These are phyloP conservation scores for Microthyrium microscopicum DNA, from an alignment of 2,329 filamentous ascomycete species.

Conservation along the genomic window DNA sequence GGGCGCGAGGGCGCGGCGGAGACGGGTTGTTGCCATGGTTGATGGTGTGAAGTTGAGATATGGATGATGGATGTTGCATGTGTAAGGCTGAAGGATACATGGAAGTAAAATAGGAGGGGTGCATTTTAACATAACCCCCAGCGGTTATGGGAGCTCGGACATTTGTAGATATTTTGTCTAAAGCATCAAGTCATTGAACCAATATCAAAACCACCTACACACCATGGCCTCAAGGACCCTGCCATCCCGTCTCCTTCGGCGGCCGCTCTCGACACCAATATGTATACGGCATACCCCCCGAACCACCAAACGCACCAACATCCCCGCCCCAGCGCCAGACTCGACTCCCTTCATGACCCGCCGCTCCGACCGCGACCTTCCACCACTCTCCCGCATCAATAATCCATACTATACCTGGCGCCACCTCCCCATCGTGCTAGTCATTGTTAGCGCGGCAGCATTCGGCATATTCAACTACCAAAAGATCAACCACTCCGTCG, in stretches of 20 bases:
- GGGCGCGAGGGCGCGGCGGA: conserved; percentile 66
- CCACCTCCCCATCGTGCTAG: conserved; percentile 66
- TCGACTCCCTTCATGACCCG: conserved; percentile 35
- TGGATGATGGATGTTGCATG: too few species aligned
- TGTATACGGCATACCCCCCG: too few species aligned
- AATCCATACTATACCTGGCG: conserved; percentile 19
- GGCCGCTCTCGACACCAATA: too few species aligned
- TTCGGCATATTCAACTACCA: conserved; percentile 99
- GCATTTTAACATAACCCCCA: too few species aligned
- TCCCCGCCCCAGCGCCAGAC: conserved; percentile 32
- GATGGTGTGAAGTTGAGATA: background rate
- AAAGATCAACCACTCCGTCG: conserved; percentile 66
- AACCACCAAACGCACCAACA: conserved; percentile 23
- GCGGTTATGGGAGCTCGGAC: too few species aligned
- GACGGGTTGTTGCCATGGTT: conserved; percentile 42
- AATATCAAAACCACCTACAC: too few species aligned
- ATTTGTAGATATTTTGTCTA: too few species aligned
- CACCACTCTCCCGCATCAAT: conserved; percentile 22
- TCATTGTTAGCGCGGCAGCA: conserved; percentile 52
- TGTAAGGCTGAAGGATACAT: too few species aligned
- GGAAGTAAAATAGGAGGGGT: too few species aligned
- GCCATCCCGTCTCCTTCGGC: too few species aligned
- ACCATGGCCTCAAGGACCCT: too few species aligned
- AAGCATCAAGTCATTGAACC: too few species aligned
- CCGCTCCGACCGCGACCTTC: conserved; percentile 35